These are phyloP conservation scores for Ogataea corticis DNA, from an alignment of 805 yeast genomes.

Conservation along the genomic window DNA sequence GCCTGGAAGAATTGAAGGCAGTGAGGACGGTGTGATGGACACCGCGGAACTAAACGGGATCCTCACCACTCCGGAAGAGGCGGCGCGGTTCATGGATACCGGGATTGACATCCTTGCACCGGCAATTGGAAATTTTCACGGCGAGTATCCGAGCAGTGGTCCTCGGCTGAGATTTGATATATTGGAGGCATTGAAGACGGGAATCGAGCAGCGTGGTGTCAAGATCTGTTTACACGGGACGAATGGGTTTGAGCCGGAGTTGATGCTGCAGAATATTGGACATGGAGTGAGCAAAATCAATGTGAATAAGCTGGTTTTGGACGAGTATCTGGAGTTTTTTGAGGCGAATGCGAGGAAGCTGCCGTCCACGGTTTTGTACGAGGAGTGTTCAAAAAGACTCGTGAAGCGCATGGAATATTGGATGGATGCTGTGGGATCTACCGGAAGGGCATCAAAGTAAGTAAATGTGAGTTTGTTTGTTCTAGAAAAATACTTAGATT, in stretches of 20 bases:
- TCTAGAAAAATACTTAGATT: too few species aligned
- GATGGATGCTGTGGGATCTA: constrained; percentile 25
- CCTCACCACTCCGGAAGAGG: constrained; percentile 36
- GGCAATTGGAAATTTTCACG: constrained; percentile 40
- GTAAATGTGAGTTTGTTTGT: too few species aligned
- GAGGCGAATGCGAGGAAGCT: constrained; percentile 24
- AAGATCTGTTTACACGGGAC: constrained; percentile 39
- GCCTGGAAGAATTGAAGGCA: constrained; percentile 41
- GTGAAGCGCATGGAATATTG: constrained; percentile 30
- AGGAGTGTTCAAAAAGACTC: constrained; percentile 27
- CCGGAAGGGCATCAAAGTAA: not conserved
- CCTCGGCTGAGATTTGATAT: constrained; percentile 32
- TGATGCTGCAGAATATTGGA: constrained; percentile 27
- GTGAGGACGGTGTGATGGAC: constrained; percentile 37
- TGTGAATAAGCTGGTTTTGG: constrained; percentile 34
- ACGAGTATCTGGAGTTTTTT: constrained; percentile 28
- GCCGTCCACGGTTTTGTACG: constrained; percentile 32
- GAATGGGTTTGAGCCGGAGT: constrained; percentile 31
- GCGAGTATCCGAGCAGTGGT: constrained; percentile 37
- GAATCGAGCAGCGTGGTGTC: constrained; percentile 20
- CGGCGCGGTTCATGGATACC: constrained; percentile 32
- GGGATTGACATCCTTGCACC: constrained; percentile 41
- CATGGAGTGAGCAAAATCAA: constrained; percentile 37
- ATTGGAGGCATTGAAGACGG: constrained; percentile 28
- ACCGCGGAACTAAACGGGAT: constrained; percentile 33